Percentiles rank a stretch among this genome's conserved stretches.
Conservation (phyloP, 306 rosid species). For the Fagus crenata region DNA sequence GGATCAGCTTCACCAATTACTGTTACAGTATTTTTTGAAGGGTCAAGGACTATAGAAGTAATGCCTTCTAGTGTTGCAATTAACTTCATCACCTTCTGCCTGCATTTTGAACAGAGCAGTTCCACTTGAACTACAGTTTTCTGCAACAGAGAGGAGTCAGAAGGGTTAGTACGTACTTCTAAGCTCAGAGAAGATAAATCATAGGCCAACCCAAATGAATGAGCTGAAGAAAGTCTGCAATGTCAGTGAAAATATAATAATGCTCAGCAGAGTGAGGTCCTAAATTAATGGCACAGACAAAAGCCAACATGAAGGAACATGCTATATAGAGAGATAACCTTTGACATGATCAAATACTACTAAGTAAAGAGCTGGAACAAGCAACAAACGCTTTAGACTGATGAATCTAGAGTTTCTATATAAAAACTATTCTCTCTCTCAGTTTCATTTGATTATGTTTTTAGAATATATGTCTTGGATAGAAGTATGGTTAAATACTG, state of each 20-base stretch:
- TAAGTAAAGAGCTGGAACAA: slow-evolving; percentile 25
- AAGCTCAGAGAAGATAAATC: slow-evolving; percentile 17
- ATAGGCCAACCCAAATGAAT: not conserved
- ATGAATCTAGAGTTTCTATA: slow-evolving; percentile 14
- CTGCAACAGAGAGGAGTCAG: slow-evolving; percentile 50
- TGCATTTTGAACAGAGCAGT: slow-evolving; percentile 54
- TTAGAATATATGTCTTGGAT: not conserved
- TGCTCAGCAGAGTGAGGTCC: slow-evolving; percentile 21
- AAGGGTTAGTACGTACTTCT: slow-evolving; percentile 21
- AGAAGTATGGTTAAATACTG: slow-evolving; percentile 30
- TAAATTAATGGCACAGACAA: slow-evolving; percentile 29
- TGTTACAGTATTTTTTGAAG: slow-evolving; percentile 46
- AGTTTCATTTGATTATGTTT: not conserved
- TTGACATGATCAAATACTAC: slow-evolving; percentile 42
- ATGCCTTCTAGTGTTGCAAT: slow-evolving; percentile 47
- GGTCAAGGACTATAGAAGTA: slow-evolving; percentile 46
- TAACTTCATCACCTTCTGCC: slow-evolving; percentile 53
- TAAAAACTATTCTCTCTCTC: slow-evolving; percentile 12
- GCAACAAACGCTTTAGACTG: slow-evolving; percentile 15
- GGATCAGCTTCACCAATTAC: slow-evolving; percentile 63
- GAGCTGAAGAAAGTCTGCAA: slow-evolving; percentile 30
- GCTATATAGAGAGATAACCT: slow-evolving; percentile 38
- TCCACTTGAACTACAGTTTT: slow-evolving; percentile 54
- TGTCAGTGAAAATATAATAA: slow-evolving; percentile 33
- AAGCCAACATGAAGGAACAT: not conserved